Conservation (phyloP, 2,329 filamentous ascomycete genomes). For the Aureobasidium zeae region DNA sequence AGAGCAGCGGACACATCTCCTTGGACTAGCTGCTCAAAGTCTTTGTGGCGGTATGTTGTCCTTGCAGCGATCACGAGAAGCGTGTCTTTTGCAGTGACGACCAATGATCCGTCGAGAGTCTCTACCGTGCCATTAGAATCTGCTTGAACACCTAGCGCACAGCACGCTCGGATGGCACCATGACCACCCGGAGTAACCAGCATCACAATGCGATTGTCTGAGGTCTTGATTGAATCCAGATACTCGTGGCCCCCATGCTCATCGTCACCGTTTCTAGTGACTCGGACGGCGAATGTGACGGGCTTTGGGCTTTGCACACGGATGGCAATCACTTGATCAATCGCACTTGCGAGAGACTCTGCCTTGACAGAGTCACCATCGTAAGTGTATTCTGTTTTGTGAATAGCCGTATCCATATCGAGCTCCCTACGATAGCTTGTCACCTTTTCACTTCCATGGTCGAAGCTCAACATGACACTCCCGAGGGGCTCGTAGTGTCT, state of each 20-base stretch:
- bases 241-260: conserved; percentile 40
- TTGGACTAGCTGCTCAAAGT: not conserved
- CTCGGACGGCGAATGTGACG: conserved; percentile 22
- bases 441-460: conserved; percentile 15
- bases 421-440: conserved; percentile 33
- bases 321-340: conserved; percentile 34
- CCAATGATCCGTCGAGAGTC: conserved; percentile 19
- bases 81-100: conserved; percentile 31
- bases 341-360: conserved; percentile 36
- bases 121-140: not conserved
- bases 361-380: conserved; percentile 28
- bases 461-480: not conserved
- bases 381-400: conserved; percentile 32
- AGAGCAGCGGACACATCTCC: not conserved
- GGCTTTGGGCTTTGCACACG: conserved; percentile 23
- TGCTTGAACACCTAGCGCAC: not conserved
- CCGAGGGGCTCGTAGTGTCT: conserved; percentile 41
- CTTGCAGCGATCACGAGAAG: conserved; percentile 33
- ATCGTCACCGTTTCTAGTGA: conserved; percentile 34
- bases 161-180: conserved; percentile 1
- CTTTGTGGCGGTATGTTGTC: conserved; percentile 27
- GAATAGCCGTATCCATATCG: conserved; percentile 31
- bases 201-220: conserved; percentile 17
- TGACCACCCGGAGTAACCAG: conserved; percentile 2
- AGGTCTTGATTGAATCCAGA: conserved; percentile 32